phyloP scores from a whole-genome alignment of 1,139 yeast genomes.

The Scheffersomyces illinoinensis region DNA sequence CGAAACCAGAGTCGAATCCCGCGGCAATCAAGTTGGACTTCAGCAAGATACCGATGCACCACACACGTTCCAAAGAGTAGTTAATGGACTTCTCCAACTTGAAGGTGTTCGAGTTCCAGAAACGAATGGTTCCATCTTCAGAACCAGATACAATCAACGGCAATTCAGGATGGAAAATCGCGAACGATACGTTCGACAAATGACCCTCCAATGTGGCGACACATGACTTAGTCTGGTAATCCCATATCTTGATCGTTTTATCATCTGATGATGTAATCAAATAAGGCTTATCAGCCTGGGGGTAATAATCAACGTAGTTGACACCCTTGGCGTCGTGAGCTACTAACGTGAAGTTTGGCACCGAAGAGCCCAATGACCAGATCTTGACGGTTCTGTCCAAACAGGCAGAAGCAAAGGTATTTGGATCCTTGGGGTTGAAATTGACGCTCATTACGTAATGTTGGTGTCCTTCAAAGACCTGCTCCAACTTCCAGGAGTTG shows the following conservation, averaged over 20 bases:
- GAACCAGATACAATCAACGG: slow-evolving; percentile 86
- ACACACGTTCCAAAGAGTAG: slow-evolving; percentile 90
- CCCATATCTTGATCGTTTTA: slow-evolving; percentile 90
- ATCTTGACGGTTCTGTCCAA: slow-evolving; percentile 94
- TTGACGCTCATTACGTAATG: slow-evolving; percentile 94
- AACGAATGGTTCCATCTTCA: slow-evolving; percentile 76
- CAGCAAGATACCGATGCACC: slow-evolving; percentile 87
- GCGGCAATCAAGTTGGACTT: slow-evolving; percentile 81
- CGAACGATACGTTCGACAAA: slow-evolving; percentile 90
- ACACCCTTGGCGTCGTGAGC: slow-evolving; percentile 95
- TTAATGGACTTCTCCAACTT: slow-evolving; percentile 87
- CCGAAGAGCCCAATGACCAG: slow-evolving; percentile 91
- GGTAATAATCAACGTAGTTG: slow-evolving; percentile 94
- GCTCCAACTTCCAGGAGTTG: slow-evolving; percentile 84
- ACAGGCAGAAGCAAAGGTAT: slow-evolving; percentile 96
- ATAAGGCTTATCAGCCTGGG: slow-evolving; percentile 96
- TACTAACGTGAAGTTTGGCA: slow-evolving; percentile 85
- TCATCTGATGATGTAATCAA: slow-evolving; percentile 93
- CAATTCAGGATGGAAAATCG: slow-evolving; percentile 93
- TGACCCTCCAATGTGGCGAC: slow-evolving; percentile 96
- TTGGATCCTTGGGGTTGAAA: slow-evolving; percentile 96
- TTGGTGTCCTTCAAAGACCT: slow-evolving; percentile 91
- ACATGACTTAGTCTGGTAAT: slow-evolving; percentile 93
- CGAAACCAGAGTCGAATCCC: slow-evolving; percentile 94
- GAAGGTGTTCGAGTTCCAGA: slow-evolving; percentile 80